Evolutionary conservation across 2,329 filamentous ascomycete genomes (phyloP), one percentile per base, ranked within the genome.

Genomic region (Colletotrichum melonis): DNA sequence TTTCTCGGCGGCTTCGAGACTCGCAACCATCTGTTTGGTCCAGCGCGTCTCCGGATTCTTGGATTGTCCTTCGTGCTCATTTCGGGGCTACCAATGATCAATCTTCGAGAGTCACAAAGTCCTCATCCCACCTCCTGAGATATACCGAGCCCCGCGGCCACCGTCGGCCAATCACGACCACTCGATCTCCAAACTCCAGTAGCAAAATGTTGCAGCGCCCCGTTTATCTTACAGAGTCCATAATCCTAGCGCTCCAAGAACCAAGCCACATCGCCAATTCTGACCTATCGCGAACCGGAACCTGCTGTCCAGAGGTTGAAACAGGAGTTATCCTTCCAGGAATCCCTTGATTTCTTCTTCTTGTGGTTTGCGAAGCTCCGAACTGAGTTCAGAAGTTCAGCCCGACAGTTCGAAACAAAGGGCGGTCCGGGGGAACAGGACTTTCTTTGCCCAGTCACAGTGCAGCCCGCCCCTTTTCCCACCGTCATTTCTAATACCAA

Each of bases 251-350:
- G 64, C 16, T 22, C 24, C 22, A 28, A 42, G 30, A 46, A 49
- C n/a, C 66, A 49, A 59, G 24, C 46, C 46, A n/a, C 38, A 49
- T 46, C 19, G 8, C 19, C 32, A 14, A 24, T 30, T 42, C 19
- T 46, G 60, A 26, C 52, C 26, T 63, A 54, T 59, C 55, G 54
- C 42, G 28, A 57, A 59, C 55, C n/a, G 16, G 46, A 32, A 35
- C 30, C 22, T 54, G 32, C 6, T 55, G 42, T 46, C 30, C 54
- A 55, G 38, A 58, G 24, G 59, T 69, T 70, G 66, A 73, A 70
- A 70, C 70, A 69, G 70, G 70, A 70, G 59, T 22, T 46, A 26
- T 60, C 22, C 9, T 58, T 54, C 59, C n/a, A 35, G 66, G 66
- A 9, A 28, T 52, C 30, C 42, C 42, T 57, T 63, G 52, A 26